These are phyloP conservation scores for Odontarrhena argentea DNA, from an alignment of 345 rosid genomes.

Conservation along the genomic window DNA sequence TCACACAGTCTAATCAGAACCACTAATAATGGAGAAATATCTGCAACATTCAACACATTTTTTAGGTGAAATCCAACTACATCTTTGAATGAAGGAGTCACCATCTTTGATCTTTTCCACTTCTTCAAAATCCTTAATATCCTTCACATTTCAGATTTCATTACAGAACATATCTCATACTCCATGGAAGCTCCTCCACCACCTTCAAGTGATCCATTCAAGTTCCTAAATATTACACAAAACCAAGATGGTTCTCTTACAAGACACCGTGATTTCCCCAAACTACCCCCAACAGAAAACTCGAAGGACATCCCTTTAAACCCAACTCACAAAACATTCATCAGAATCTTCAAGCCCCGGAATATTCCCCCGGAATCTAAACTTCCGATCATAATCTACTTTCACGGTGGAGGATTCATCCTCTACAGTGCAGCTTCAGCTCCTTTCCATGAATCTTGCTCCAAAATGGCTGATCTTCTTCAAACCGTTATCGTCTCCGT, in stretches of 20 bases:
- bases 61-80: slow-evolving; percentile 30
- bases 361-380: slow-evolving; percentile 44
- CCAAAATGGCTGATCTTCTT: slow-evolving; percentile 46
- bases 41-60: slow-evolving; percentile 19
- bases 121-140: background rate
- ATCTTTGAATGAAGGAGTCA: slow-evolving; percentile 11
- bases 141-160: slow-evolving; percentile 29
- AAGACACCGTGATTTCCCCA: slow-evolving; percentile 49
- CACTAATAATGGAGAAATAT: slow-evolving; percentile 31
- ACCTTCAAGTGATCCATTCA: slow-evolving; percentile 52
- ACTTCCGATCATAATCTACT: slow-evolving; percentile 66
- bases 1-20: slow-evolving; percentile 15
- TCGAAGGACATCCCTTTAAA: slow-evolving; percentile 63
- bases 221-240: slow-evolving; percentile 53
- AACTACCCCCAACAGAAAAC: slow-evolving; percentile 41
- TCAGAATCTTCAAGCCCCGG: slow-evolving; percentile 65
- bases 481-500: slow-evolving; percentile 67
- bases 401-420: slow-evolving; percentile 82
- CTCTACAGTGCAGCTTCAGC: slow-evolving; percentile 50
- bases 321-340: slow-evolving; percentile 50
- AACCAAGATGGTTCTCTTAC: slow-evolving; percentile 74
- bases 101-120: slow-evolving; percentile 30
- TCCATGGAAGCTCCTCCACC: slow-evolving; percentile 42
- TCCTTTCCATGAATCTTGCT: slow-evolving; percentile 59
- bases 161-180: background rate